These are phyloP conservation scores for Fimicolochytrium jonesii DNA, from an alignment of 192 early-diverging fungal species.

Conservation along the genomic window DNA sequence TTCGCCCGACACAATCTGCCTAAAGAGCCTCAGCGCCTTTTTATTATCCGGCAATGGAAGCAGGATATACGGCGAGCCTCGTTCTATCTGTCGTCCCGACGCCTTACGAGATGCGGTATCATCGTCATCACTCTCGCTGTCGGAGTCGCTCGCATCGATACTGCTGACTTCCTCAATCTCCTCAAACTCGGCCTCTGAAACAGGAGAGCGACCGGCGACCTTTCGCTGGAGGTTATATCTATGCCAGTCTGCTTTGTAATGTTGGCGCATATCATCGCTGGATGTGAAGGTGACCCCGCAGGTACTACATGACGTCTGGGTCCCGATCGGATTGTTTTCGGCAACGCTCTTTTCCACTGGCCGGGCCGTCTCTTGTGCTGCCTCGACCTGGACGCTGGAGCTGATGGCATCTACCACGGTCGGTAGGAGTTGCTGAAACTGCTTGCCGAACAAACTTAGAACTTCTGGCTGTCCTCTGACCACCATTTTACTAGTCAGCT, in stretches of 20 bases:
- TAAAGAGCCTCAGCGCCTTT: constrained; percentile 34
- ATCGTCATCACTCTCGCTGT: constrained; percentile 10
- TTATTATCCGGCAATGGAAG: constrained; percentile 12
- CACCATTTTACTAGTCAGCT: too few species aligned
- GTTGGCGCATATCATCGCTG: constrained; percentile 44
- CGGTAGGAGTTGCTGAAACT: too few species aligned
- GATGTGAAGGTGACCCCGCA: constrained; percentile 13
- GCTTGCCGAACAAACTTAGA: too few species aligned
- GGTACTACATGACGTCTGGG: constrained; percentile 1
- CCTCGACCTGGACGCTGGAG: too few species aligned
- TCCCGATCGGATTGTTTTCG: too few species aligned
- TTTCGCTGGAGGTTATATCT: constrained; percentile 93
- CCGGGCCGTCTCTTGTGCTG: too few species aligned
- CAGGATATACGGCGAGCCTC: constrained; percentile 30
- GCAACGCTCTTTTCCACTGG: too few species aligned
- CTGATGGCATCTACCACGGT: too few species aligned
- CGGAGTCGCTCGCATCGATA: constrained; percentile 33
- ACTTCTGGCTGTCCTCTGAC: too few species aligned
- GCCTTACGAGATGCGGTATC: background rate
- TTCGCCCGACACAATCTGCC: constrained; percentile 24
- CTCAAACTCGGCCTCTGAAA: constrained; percentile 41
- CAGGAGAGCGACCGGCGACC: constrained; percentile 12
- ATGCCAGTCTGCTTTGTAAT: constrained; percentile 93
- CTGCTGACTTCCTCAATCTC: constrained; percentile 35
- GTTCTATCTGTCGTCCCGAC: background rate